Percentiles rank a stretch among this genome's conserved stretches.
phyloP scores from a whole-genome alignment of 371 early-diverging fungal species.

The Mortierella sp. region DNA sequence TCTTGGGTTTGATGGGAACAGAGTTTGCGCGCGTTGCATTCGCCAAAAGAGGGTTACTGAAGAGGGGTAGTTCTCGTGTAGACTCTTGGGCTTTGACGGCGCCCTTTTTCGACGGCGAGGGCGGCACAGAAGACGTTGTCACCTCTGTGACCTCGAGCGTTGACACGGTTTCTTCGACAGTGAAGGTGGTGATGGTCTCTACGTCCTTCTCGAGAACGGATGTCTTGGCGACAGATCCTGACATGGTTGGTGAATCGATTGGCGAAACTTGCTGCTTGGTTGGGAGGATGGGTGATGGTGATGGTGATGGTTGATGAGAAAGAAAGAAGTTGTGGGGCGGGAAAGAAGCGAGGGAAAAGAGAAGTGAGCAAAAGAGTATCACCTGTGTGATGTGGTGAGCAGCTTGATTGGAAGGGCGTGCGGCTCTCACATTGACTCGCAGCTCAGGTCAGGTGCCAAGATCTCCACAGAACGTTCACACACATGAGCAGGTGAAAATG shows the following conservation, averaged over 20 bases:
- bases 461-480: too few relatives aligned
- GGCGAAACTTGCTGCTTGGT: background rate
- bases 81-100: background rate
- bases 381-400: too few relatives aligned
- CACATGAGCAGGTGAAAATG: too few relatives aligned
- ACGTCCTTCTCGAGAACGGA: conserved; percentile 26
- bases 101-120: conserved; percentile 7
- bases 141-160: conserved; percentile 20
- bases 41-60: conserved; percentile 51
- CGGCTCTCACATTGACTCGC: too few relatives aligned
- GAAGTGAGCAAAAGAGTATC: too few relatives aligned
- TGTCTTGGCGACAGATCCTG: conserved; percentile 29
- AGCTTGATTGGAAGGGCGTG: too few relatives aligned
- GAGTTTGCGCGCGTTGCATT: conserved; percentile 50
- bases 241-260: conserved; percentile 8
- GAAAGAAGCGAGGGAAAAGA: too few relatives aligned
- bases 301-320: too few relatives aligned
- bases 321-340: too few relatives aligned
- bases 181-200: conserved; percentile 23
- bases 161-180: conserved; percentile 35
- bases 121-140: background rate
- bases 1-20: conserved; percentile 47
- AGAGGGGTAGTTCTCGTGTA: conserved; percentile 47
- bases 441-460: too few relatives aligned
- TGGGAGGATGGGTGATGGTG: too few relatives aligned